Conservation (phyloP, 2,329 filamentous ascomycete genomes). For the Fusarium sororula region DNA sequence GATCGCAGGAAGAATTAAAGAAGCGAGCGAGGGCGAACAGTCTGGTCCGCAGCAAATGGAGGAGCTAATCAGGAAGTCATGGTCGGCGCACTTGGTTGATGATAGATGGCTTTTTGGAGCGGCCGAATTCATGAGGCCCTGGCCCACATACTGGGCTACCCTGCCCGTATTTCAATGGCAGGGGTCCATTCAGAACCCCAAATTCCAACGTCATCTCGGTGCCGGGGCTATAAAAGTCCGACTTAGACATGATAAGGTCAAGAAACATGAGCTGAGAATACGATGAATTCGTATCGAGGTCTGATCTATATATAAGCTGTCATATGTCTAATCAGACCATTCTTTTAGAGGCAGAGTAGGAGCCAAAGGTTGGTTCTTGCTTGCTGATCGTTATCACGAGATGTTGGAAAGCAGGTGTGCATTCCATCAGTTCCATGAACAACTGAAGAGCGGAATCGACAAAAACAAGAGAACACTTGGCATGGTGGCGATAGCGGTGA, state of each 20-base stretch:
- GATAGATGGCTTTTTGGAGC: slow-evolving; percentile 39
- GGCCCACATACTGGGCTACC: slow-evolving; percentile 32
- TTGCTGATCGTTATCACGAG: neutral
- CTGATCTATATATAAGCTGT: neutral
- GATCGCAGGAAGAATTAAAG: neutral
- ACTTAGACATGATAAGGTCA: neutral
- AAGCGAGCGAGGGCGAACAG: slow-evolving; percentile 28
- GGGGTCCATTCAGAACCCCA: slow-evolving; percentile 23
- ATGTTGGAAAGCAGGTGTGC: too few relatives aligned
- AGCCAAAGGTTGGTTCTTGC: neutral
- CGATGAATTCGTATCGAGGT: slow-evolving; percentile 9
- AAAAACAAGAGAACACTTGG: neutral
- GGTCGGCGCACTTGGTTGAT: slow-evolving; percentile 20
- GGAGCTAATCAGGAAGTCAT: slow-evolving; percentile 24
- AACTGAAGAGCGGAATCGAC: neutral
- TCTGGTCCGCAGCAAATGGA: neutral
- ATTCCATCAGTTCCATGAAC: neutral
- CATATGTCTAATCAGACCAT: too few relatives aligned
- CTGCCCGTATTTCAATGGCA: slow-evolving; percentile 22
- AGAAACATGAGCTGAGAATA: neutral
- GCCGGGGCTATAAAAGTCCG: slow-evolving; percentile 38
- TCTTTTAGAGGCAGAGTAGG: neutral
- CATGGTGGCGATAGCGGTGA: neutral
- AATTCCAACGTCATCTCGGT: slow-evolving; percentile 40
- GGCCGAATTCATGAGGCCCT: slow-evolving; percentile 32